A percentile compares a stretch with the other conserved stretches of the same genome.
Conservation (phyloP, 768 basidiomycete genomes). For the Jaapia argillacea region DNA sequence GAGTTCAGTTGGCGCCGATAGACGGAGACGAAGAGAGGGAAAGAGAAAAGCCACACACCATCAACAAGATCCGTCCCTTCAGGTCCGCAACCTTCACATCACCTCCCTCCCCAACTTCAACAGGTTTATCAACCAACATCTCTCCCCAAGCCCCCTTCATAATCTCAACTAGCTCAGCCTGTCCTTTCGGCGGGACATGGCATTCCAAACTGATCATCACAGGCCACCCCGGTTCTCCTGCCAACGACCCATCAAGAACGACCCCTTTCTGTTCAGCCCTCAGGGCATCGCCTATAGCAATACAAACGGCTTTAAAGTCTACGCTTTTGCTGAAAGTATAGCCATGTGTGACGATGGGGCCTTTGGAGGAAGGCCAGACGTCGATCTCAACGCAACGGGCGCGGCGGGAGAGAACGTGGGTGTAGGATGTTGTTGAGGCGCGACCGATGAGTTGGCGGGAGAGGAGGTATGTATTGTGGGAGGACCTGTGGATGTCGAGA, state of each 20-base stretch:
- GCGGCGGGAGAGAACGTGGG: slow-evolving; percentile 38
- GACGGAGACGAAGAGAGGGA: too few relatives aligned
- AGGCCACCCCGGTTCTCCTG: too few relatives aligned
- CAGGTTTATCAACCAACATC: slow-evolving; percentile 32
- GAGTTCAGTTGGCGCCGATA: too few relatives aligned
- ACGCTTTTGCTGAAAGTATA: slow-evolving; percentile 46
- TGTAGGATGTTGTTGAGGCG: slow-evolving; percentile 43
- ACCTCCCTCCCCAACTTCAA: slow-evolving; percentile 27
- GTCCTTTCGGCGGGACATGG: slow-evolving; percentile 41
- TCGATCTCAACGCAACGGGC: slow-evolving; percentile 61
- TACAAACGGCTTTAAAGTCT: slow-evolving; percentile 40
- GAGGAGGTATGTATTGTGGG: slow-evolving; percentile 59
- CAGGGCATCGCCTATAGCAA: slow-evolving; percentile 37
- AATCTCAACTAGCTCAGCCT: slow-evolving; percentile 41
- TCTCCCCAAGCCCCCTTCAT: slow-evolving; percentile 43
- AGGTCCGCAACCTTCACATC: slow-evolving; percentile 35
- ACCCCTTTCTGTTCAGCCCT: slow-evolving; percentile 23
- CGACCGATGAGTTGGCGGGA: slow-evolving; percentile 46
- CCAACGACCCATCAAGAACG: too few relatives aligned
- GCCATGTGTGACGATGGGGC: slow-evolving; percentile 51
- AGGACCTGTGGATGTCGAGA: slow-evolving; percentile 30
- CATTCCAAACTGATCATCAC: slow-evolving; percentile 54
- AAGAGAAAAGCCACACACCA: slow-evolving; percentile 29
- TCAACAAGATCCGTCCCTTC: slow-evolving; percentile 43
- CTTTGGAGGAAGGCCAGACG: slow-evolving; percentile 48